These are phyloP conservation scores for Penicillium verhagenii DNA, from an alignment of 495 filamentous ascomycete species.

Conservation along the genomic window DNA sequence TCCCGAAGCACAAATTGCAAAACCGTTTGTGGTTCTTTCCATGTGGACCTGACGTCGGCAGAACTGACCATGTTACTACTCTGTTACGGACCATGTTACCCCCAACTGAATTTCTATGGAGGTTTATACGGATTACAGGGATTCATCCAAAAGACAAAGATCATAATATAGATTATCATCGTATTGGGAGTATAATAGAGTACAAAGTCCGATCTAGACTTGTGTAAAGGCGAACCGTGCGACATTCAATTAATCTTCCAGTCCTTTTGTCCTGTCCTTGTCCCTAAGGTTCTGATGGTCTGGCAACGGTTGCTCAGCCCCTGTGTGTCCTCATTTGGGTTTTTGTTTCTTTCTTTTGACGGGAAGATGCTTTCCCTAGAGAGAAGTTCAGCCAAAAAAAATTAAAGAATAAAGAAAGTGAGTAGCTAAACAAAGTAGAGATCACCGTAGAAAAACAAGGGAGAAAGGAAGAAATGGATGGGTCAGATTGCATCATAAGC, in stretches of 20 bases:
- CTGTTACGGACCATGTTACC: neutral
- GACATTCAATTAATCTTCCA: neutral
- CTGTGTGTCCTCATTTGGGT: neutral
- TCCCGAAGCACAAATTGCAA: slow-evolving; percentile 8
- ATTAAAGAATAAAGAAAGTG: too few species aligned
- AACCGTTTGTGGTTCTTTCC: slow-evolving; percentile 8
- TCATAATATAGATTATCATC: too few species aligned
- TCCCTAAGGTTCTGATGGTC: neutral
- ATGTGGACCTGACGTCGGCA: slow-evolving; percentile 32
- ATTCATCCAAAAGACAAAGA: too few species aligned
- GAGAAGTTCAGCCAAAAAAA: too few species aligned
- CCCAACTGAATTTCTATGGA: too few species aligned
- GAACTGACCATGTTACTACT: neutral
- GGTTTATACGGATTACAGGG: too few species aligned
- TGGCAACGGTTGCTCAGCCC: neutral
- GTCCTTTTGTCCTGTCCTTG: neutral
- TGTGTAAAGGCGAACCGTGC: neutral
- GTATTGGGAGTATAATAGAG: too few species aligned
- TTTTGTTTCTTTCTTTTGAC: neutral
- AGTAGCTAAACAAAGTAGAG: too few species aligned
- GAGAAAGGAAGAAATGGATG: neutral
- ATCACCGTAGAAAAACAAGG: neutral
- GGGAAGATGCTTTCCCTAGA: neutral
- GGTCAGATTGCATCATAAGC: slow-evolving; percentile 21
- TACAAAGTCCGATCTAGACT: neutral